Evolutionary conservation across 768 basidiomycete genomes (phyloP), one percentile per base, ranked within the genome.

Genomic region (Tulasnella sp.): DNA sequence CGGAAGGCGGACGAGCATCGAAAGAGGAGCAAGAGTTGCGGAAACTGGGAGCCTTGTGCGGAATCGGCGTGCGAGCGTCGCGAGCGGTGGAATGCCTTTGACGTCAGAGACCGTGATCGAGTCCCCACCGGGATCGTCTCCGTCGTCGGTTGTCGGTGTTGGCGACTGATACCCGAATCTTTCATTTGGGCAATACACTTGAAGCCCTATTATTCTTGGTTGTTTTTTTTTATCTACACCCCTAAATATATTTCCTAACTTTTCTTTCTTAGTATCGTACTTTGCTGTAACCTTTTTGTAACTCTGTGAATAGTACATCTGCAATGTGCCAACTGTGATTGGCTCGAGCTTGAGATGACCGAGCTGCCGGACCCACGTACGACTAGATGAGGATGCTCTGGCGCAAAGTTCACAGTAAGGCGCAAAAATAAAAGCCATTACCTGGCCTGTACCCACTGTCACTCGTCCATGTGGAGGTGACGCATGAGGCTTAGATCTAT

Each of bases 1-100:
- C 3, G 72, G 36, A 14, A 74, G 80, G n/a, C 86, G 90, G 74
- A 88, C 83, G 76, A 91, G 91, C 80, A 68, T 68, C 62, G 92
- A 92, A 80, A 87, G 89, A 5, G 91, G 92, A 48, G 92, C 88
- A 31, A 86, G 93, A 46, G 87, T 93, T 38, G 93, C 92, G 0
- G 93, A 94, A 86, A 91, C 89, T 58, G 91, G 92, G 19, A 87
- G 87, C 75, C 83, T 94, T 81, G 81, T 71, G 19, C 48, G 76
- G 38, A 58, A 58, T 24, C 48, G 76, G 7, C 48, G 76, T 36
- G 42, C 58, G 19, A 68, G 58, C 19, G 39, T 40, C 39, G 68
- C 56, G 5, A 58, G 48, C 58, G 34, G 76, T 39, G 76, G 76
- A 36, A 62, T 68, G 38, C 56, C 58, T n/a, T 75, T 56, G 46